Conservation (phyloP, 768 basidiomycete species). For the Pisolithus marmoratus region DNA sequence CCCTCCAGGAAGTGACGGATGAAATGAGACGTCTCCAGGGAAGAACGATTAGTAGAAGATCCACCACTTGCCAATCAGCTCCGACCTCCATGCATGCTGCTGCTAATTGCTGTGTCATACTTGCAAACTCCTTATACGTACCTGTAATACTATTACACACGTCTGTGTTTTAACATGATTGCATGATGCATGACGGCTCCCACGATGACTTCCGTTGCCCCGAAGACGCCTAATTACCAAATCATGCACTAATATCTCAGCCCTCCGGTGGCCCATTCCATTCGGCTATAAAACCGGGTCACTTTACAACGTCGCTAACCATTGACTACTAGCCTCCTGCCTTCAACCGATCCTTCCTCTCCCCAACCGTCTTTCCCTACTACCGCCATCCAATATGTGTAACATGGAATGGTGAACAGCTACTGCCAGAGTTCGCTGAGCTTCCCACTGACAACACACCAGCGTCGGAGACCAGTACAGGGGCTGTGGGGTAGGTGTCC, state of each 20-base stretch:
- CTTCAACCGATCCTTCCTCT: background rate
- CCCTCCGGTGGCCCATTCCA: background rate
- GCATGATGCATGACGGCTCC: background rate
- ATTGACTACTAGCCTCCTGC: background rate
- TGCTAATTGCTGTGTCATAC: background rate
- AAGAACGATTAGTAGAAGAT: background rate
- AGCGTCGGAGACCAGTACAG: conserved; percentile 40
- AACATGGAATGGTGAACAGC: conserved; percentile 48
- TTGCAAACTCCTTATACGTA: background rate
- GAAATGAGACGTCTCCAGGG: background rate
- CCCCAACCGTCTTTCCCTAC: background rate
- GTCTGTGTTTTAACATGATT: background rate
- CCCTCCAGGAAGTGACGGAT: background rate
- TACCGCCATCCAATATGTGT: conserved; percentile 38
- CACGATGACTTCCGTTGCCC: background rate
- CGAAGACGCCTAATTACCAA: conserved; percentile 3
- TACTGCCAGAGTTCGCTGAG: background rate
- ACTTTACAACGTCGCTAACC: background rate
- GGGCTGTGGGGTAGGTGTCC: conserved; percentile 34
- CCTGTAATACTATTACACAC: background rate
- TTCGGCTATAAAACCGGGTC: conserved; percentile 1
- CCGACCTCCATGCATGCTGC: background rate
- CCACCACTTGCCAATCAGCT: background rate
- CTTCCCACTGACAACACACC: conserved; percentile 7
- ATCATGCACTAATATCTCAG: conserved; percentile 1